These are phyloP conservation scores for Potentilla sterilis DNA, from an alignment of 306 rosid genomes.

Conservation along the genomic window DNA sequence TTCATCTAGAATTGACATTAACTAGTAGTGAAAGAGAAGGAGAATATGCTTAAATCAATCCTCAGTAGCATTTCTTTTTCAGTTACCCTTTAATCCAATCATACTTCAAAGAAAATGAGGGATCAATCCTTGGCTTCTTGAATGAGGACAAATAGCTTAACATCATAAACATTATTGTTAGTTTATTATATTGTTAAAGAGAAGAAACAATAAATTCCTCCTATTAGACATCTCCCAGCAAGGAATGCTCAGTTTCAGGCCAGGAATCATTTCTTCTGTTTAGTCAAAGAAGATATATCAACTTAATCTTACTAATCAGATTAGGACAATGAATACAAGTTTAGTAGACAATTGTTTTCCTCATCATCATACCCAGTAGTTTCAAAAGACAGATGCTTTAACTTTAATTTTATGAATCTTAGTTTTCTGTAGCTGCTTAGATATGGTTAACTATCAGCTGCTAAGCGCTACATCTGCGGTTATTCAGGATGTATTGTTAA, in stretches of 20 bases:
- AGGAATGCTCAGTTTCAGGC: neutral
- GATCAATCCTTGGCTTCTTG: neutral
- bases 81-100: neutral
- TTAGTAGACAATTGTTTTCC: neutral
- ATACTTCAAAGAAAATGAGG: constrained; percentile 2
- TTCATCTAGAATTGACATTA: neutral
- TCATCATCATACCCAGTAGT: neutral
- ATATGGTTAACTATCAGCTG: neutral
- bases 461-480: neutral
- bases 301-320: neutral
- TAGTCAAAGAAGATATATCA: neutral
- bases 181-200: neutral
- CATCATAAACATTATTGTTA: neutral
- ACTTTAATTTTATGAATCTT: neutral
- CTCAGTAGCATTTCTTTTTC: neutral
- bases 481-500: too few relatives aligned
- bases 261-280: neutral
- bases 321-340: neutral
- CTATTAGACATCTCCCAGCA: neutral
- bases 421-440: neutral
- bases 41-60: neutral
- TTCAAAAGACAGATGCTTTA: neutral
- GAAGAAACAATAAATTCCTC: neutral
- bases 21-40: neutral
- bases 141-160: neutral